Percentiles rank a stretch among this genome's conserved stretches.
phyloP scores from a whole-genome alignment of 2,329 filamentous ascomycete species.

The Camptophora hylomeconis region DNA sequence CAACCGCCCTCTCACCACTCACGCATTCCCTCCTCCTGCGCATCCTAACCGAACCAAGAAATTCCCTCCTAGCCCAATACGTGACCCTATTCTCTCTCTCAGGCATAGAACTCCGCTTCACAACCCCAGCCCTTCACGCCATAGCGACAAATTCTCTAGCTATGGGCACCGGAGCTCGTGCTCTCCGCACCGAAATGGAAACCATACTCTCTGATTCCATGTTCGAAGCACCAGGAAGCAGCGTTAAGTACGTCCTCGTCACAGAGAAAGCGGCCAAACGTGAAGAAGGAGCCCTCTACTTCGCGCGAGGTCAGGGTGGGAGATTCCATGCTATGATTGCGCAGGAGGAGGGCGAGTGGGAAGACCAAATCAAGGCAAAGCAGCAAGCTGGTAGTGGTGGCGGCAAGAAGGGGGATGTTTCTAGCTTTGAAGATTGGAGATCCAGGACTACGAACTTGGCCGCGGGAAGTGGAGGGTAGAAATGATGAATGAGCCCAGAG shows the following conservation, averaged over 20 bases:
- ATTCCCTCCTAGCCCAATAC: constrained; percentile 80
- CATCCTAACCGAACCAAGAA: constrained; percentile 84
- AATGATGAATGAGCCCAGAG: background rate
- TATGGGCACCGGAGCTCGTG: constrained; percentile 68
- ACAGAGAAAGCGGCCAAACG: constrained; percentile 56
- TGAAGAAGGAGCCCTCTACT: constrained; percentile 41
- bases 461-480: constrained; percentile 18
- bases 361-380: constrained; percentile 25
- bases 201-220: constrained; percentile 65
- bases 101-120: constrained; percentile 66
- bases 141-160: constrained; percentile 58
- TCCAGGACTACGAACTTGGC: constrained; percentile 23
- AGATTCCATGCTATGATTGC: constrained; percentile 38
- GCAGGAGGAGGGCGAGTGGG: constrained; percentile 38
- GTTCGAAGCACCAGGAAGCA: constrained; percentile 59
- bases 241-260: constrained; percentile 59
- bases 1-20: constrained; percentile 71
- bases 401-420: constrained; percentile 11
- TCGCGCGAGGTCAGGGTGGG: constrained; percentile 37
- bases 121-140: constrained; percentile 63
- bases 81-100: constrained; percentile 75
- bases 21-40: constrained; percentile 57
- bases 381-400: constrained; percentile 15
- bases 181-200: constrained; percentile 69
- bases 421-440: constrained; percentile 31